Evolutionary conservation across 306 rosid species (phyloP), one percentile per base, ranked within the genome.

Genomic region (Dryas drummondii): DNA sequence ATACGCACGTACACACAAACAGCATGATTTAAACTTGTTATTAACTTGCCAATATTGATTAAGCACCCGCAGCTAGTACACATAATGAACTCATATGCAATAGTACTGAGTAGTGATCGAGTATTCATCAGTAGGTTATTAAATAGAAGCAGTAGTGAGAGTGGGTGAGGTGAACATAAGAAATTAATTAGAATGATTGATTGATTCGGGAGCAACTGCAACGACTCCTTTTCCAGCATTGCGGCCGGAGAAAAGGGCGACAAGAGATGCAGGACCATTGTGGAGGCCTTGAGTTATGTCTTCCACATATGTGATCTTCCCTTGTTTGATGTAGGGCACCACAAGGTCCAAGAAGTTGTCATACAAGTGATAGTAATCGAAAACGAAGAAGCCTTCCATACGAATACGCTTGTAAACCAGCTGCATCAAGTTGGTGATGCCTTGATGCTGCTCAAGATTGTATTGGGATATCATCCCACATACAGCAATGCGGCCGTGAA

Each of bases 391-490:
- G 8, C 79, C 73, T 44, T 22, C 13, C 17, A 75, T 53, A 0
- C 27, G 65, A 19, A 65, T 37, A n/a, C 14, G 32, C 26, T 55
- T 75, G 11, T 1, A 6, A 2, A 66, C 1, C 8, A 75, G 13
- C 4, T 27, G 17, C 56, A 54, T 45, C 40, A 75, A 55, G 53
- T 66, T 75, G 6, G 45, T 17, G 9, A 75, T 22, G 4, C 66
- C 66, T 75, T 66, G 55, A 1, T 4, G 73, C 41, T 54, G 5
- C 9, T 75, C 57, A 32, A 75, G 55, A 42, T 75, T 75, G 66
- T 66, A 66, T 47, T 75, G 73, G 10, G 72, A 75, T 16, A 75
- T 75, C 79, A 75, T 53, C 47, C 79, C 72, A 14, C 79, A 75
- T 2, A 0, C 65, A 7, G 72, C 64, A 53, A 75, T 75, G 26